Base-by-base conservation (phyloP, 768 basidiomycete species). In the Chalciporus piperatus region DNA sequence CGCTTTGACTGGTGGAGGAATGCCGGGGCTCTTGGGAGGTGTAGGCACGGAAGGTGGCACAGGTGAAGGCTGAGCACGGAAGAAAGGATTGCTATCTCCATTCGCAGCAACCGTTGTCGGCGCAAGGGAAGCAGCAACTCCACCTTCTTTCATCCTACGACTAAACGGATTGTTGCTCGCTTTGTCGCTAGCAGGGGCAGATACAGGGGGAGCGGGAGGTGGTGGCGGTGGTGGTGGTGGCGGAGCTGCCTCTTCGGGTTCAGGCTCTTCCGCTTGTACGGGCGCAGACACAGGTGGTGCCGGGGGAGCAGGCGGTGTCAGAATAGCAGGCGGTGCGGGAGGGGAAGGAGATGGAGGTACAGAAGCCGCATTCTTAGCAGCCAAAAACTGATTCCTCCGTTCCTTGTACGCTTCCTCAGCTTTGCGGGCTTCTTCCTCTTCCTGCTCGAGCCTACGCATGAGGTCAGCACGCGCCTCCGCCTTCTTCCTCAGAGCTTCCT, bases 161-260 rank as follows among this genome's bases (percentile, higher is more conserved):
- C 81, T 88, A 67, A 95, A 95, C 0, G 92, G 92, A 67, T 94
- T 94, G 9, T 82, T 90, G 46, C 74, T 76, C 5, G 82, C 74
- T 58, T 83, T 84, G 35, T 81, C 76, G 1, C 66, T 45, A 17
- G 47, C 47, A 35, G 76, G 63, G 30, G 62, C 55, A 6, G 70
- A 60, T 0, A 61, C 60, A 0, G 68, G 56, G 1, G 69, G 67
- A 0, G 67, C 56, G 1, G 74, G 59, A 1, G 74, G 66, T 0
- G 73, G 59, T 0, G 72, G 66, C 3, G 72, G 61, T 1, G 71
- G 66, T 6, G 35, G 16, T 16, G 67, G 50, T 0, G 77, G 58
- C 2, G 76, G 66, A 0, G 68, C 60, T 5, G 65, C 58, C 17
- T 54, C 62, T 33, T 60, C 55, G 4, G 19, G 19, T 11, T 48